Evolutionary conservation across 768 basidiomycete genomes (phyloP), one percentile per base, ranked within the genome.

Genomic region (Amanita exitialis): DNA sequence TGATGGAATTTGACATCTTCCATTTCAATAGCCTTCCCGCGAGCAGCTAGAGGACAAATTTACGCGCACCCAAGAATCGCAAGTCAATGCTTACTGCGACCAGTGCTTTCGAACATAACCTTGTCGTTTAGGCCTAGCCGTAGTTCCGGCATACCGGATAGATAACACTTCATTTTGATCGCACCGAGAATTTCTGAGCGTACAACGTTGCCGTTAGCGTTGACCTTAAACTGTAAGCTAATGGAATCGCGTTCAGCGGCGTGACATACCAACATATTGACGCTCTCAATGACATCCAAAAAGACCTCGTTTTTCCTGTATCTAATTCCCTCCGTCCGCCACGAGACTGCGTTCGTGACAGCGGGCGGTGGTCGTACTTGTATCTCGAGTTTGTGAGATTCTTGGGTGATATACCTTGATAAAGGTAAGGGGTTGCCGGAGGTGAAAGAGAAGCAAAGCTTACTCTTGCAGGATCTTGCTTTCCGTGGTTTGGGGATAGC

Each of bases 1-100:
- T 99, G 96, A 63, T 99, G 96, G 72, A 99, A 99, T 66, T 97
- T 97, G 71, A 97, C 91, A 61, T 98, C 96, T 65, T 99, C 96
- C 89, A 99, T 96, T 69, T 99, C 96, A 58, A 99, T 96, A 2
- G 96, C 86, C 68, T 98, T 99, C 10, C 95, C 95, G 10, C 95
- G 82, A 0, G 92, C 84, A 20, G 91, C 90, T 85, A 65, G 27
- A 43, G 23, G 13, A 23, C 12, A 10, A 37, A 16, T 23, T 28
- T 42, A 44, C 46, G 28, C 53, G 51, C 38, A 23, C 15, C 42
- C 42, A 39, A 15, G 15, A 35, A 21, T 44, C 32, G 7, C 27
- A 53, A 28, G 32, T 18, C 21, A 2, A 43, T 25, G 74, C 89
- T 61, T 64, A 94, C 92, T 91, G 59, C 96, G 78, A 16, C 95